Percentiles rank a stretch among this genome's conserved stretches.
Conservation (phyloP, 805 yeast species). For the Zygotorulaspora chibaensis region DNA sequence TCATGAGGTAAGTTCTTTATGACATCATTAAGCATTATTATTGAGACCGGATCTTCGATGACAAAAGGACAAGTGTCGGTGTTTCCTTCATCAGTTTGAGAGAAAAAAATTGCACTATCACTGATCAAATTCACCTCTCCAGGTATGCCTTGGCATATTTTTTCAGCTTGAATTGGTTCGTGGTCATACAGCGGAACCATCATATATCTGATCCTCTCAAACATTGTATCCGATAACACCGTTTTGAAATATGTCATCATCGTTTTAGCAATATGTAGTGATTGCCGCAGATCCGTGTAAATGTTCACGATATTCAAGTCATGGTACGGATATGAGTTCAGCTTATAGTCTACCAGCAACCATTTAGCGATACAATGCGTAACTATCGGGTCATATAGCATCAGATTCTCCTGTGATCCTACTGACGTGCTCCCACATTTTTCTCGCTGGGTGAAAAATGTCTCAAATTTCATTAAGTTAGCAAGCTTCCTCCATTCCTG, state of each 20-base stretch:
- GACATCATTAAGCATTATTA: conserved; percentile 30
- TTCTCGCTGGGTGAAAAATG: conserved; percentile 14
- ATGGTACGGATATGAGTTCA: conserved; percentile 62
- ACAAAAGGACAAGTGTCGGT: conserved; percentile 8
- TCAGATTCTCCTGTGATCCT: conserved; percentile 5
- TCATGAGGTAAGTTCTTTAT: conserved; percentile 28
- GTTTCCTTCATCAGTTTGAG: conserved; percentile 5
- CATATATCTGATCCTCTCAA: conserved; percentile 23
- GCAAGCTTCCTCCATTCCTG: conserved; percentile 16
- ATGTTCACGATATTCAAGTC: conserved; percentile 45
- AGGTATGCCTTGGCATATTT: conserved; percentile 15
- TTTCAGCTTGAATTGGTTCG: conserved; percentile 2
- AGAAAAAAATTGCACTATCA: conserved; percentile 16
- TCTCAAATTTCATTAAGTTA: conserved; percentile 16
- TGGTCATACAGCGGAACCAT: conserved; percentile 30
- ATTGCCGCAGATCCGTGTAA: conserved; percentile 27
- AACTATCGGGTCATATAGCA: conserved; percentile 16
- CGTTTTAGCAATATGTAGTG: conserved; percentile 16
- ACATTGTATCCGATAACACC: conserved; percentile 19
- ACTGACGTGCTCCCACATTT: background rate
- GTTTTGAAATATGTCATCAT: conserved; percentile 21
- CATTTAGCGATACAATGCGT: conserved; percentile 59
- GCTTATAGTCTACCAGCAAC: conserved; percentile 63
- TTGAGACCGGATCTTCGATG: conserved; percentile 30
- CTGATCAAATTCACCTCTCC: conserved; percentile 18